Base-by-base conservation (phyloP, 306 rosid genomes). In the Cucumis sativus region DNA sequence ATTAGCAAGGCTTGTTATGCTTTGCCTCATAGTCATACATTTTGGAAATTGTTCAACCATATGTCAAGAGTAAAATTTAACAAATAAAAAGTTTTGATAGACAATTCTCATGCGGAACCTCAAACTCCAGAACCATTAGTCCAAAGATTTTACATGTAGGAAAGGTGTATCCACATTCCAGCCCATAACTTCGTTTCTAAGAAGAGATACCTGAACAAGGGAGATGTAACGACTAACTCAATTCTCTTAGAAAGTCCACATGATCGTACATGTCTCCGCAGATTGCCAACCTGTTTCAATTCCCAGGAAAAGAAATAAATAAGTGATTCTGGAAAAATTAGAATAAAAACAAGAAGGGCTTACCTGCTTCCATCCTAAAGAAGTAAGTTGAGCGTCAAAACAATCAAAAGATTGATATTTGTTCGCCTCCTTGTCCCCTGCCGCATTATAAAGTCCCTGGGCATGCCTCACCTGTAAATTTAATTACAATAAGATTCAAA, bases 321-420 rank as follows among this genome's bases (percentile, higher is more conserved):
- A 33, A 33, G 49, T 2, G 49, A 43, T 43, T 43, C 49, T 43
- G 49, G 49, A 43, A 43, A 43, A 43, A 43, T 7, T 43, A 69
- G 14, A 8, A 69, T 45, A 69, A 11, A 18, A 70, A 23, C n/a
- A 21, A 40, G 4, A 6, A 30, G 39, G 17, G 37, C 66, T 67
- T 89, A 95, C 99, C 97, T 95, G 99, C 71, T 82, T 69, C 97
- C 97, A 92, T 70, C 99, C 99, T 43, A 95, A 91, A 80, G 92
- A 86, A 41, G 99, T 92, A 60, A 95, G 83, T 39, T 87, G 88
- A 66, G 99, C 97, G 83, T 95, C 99, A 72, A 92, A 86, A 84
- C 81, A 77, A 84, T 95, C 97, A 75, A 45, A 83, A 62, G 98
- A 92, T 79, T 80, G 47, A 86, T 92, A 90, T 1, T 91, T 87